phyloP scores from a whole-genome alignment of 306 rosid genomes.

The Carpinus fangiana region DNA sequence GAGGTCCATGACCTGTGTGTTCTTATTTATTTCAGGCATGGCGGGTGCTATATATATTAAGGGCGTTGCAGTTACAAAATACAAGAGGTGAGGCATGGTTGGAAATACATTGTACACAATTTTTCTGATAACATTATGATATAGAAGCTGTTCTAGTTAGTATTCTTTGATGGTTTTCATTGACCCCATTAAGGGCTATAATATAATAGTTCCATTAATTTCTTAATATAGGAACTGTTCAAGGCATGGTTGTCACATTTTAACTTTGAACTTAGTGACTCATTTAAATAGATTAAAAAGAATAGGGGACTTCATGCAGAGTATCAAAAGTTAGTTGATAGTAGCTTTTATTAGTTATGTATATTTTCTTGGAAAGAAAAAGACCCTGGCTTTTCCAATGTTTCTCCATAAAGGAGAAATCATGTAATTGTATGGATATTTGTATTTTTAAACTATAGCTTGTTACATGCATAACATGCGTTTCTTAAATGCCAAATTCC shows the following conservation, averaged over 20 bases:
- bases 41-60: conserved; percentile 86
- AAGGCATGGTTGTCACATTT: too few species aligned
- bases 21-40: conserved; percentile 63
- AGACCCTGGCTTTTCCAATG: background rate
- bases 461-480: background rate
- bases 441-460: background rate
- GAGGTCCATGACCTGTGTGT: background rate
- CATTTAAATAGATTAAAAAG: background rate
- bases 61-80: conserved; percentile 79
- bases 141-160: conserved; percentile 14
- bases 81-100: conserved; percentile 67
- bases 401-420: background rate
- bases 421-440: background rate
- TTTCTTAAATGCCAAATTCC: background rate
- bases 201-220: background rate
- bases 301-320: background rate
- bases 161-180: background rate
- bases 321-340: too few species aligned
- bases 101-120: background rate
- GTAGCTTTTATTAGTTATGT: background rate
- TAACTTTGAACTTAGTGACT: background rate
- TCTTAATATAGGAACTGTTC: too few species aligned
- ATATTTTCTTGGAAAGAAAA: background rate
- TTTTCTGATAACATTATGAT: background rate
- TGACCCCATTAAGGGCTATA: background rate